Percentiles rank a stretch among this genome's conserved stretches.
phyloP scores from a whole-genome alignment of 2,329 filamentous ascomycete species.

The Arthrinium phaeospermum region DNA sequence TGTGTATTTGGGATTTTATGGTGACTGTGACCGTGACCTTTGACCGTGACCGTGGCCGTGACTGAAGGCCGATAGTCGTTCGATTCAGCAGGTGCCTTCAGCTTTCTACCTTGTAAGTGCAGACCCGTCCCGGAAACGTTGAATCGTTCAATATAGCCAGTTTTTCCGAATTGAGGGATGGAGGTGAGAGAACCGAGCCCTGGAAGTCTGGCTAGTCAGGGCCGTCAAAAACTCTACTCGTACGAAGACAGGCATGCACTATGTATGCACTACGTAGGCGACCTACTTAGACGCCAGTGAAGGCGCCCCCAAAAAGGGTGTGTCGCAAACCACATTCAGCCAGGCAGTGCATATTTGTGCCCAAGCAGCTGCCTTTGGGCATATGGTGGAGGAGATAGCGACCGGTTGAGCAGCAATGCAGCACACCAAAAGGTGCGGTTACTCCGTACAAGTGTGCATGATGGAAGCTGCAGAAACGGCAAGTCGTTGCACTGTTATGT shows the following conservation, averaged over 20 bases:
- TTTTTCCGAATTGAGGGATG: constrained; percentile 1
- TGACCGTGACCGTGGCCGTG: constrained; percentile 2
- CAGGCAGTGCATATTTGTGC: neutral
- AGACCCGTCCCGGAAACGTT: neutral
- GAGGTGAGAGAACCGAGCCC: neutral
- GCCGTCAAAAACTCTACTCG: constrained; percentile 9
- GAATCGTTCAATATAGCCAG: neutral
- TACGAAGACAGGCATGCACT: neutral
- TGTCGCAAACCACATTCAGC: constrained; percentile 4
- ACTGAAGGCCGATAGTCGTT: constrained; percentile 6
- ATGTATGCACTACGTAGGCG: neutral
- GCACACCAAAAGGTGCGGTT: neutral
- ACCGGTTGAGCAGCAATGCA: neutral
- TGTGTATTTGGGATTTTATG: neutral
- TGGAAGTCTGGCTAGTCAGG: constrained; percentile 6
- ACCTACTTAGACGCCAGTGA: neutral
- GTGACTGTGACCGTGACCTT: neutral
- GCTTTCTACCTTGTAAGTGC: neutral
- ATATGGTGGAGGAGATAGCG: neutral
- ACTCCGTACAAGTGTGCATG: neutral
- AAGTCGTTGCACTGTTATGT: neutral
- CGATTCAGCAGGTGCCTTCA: neutral
- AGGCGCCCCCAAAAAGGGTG: neutral
- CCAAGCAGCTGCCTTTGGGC: neutral
- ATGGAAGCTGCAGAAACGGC: neutral